Conservation (phyloP, 495 filamentous ascomycete species). For the Penicillium angulare region DNA sequence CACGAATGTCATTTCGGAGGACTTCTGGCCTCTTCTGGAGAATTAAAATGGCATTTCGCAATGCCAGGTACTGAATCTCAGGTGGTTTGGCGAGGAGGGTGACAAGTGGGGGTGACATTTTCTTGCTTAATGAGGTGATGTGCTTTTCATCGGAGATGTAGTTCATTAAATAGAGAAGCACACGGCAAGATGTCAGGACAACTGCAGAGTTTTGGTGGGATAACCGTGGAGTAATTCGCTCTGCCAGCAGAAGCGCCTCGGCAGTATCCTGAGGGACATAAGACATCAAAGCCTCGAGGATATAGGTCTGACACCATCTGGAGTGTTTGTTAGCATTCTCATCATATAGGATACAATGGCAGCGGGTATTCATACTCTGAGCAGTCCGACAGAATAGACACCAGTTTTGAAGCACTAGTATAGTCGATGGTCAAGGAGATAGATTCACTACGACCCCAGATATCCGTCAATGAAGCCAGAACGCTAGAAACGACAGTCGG, state of each 20-base stretch:
- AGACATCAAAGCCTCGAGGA: constrained; percentile 95
- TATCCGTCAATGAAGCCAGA: constrained; percentile 89
- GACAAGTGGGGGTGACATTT: constrained; percentile 92
- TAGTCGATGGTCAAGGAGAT: constrained; percentile 99
- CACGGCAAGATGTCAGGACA: constrained; percentile 91
- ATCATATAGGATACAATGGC: neutral
- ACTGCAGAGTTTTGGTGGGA: constrained; percentile 97
- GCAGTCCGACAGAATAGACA: constrained; percentile 93
- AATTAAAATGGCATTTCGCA: constrained; percentile 92
- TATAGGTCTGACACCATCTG: constrained; percentile 99
- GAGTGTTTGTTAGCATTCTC: constrained; percentile 25
- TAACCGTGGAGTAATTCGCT: constrained; percentile 88
- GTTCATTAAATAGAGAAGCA: constrained; percentile 98
- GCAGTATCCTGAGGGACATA: constrained; percentile 90
- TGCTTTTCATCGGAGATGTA: constrained; percentile 95
- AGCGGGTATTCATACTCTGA: constrained; percentile 73
- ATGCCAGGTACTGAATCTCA: constrained; percentile 94
- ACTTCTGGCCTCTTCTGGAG: constrained; percentile 92
- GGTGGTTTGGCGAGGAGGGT: constrained; percentile 94
- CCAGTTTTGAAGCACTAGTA: constrained; percentile 93
- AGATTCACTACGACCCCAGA: constrained; percentile 95
- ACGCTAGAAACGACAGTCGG: constrained; percentile 96
- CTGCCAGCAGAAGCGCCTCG: constrained; percentile 86
- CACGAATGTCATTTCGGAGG: constrained; percentile 91
- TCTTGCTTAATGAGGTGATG: constrained; percentile 82